These are phyloP conservation scores for Cyclostephanos invisitatus DNA, from an alignment of 108 stramenopile genomes.

Conservation along the genomic window DNA sequence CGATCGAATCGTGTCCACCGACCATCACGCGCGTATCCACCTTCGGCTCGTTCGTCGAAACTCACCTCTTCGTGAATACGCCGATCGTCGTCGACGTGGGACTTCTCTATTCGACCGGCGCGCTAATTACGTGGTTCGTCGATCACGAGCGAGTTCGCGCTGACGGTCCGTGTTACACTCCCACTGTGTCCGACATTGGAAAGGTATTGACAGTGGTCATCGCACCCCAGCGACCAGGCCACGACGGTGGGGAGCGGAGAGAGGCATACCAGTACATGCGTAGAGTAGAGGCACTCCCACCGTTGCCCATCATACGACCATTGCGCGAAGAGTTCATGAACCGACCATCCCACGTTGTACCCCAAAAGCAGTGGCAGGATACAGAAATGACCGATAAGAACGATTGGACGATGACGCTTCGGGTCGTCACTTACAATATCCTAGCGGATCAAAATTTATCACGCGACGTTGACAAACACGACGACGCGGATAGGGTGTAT, in stretches of 20 bases:
- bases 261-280: constrained; percentile 44
- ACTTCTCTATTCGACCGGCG: constrained; percentile 48
- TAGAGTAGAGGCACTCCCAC: constrained; percentile 31
- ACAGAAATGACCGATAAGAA: background rate
- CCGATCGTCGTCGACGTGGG: constrained; percentile 54
- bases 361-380: background rate
- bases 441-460: constrained; percentile 75
- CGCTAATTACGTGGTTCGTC: constrained; percentile 67
- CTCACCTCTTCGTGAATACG: constrained; percentile 54
- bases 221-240: constrained; percentile 31
- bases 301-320: constrained; percentile 38
- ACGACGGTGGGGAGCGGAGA: constrained; percentile 36
- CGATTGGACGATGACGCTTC: constrained; percentile 20
- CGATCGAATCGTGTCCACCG: constrained; percentile 59
- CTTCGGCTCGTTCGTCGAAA: constrained; percentile 60
- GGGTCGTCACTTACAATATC: constrained; percentile 78
- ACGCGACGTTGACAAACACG: constrained; percentile 20
- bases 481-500: constrained; percentile 40
- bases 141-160: constrained; percentile 26
- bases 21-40: constrained; percentile 54
- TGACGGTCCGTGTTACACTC: constrained; percentile 32
- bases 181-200: constrained; percentile 32
- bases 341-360: background rate
- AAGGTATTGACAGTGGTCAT: constrained; percentile 37
- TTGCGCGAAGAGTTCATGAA: constrained; percentile 33